Conservation (phyloP, 441 rosid genomes). For the Syzygium malaccense region DNA sequence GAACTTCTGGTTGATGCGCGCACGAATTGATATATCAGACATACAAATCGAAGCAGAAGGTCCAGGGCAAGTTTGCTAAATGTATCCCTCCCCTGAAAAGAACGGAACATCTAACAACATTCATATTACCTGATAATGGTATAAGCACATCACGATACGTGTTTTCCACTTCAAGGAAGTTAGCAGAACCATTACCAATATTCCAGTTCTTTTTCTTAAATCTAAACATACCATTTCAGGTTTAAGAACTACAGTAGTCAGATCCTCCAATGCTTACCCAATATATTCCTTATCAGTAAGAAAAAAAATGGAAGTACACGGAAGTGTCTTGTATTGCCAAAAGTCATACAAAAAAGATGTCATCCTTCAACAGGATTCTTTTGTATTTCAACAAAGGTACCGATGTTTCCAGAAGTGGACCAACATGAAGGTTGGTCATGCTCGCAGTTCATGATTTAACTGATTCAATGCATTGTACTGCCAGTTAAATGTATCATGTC, state of each 20-base stretch:
- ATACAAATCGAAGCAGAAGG: not conserved
- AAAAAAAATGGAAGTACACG: not conserved
- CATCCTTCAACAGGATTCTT: not conserved
- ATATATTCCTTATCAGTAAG: not conserved
- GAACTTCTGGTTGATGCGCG: not conserved
- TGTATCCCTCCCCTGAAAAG: not conserved
- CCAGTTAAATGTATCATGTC: not conserved
- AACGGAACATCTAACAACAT: not conserved
- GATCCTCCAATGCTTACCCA: not conserved
- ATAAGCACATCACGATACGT: not conserved
- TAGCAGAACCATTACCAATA: not conserved
- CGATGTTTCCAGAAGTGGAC: not conserved
- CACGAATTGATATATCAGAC: not conserved
- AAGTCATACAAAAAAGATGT: not conserved
- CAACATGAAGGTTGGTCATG: not conserved
- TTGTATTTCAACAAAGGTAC: not conserved
- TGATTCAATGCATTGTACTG: not conserved
- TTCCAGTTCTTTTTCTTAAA: not conserved
- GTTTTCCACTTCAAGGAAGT: not conserved
- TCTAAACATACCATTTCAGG: not conserved
- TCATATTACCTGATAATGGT: not conserved
- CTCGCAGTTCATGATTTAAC: not conserved
- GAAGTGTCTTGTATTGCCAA: not conserved
- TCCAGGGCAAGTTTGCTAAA: not conserved
- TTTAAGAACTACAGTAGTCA: not conserved